Evolutionary conservation across 1,139 yeast genomes (phyloP), one percentile per base, ranked within the genome.

Genomic region (Suhomyces panamericanus): DNA sequence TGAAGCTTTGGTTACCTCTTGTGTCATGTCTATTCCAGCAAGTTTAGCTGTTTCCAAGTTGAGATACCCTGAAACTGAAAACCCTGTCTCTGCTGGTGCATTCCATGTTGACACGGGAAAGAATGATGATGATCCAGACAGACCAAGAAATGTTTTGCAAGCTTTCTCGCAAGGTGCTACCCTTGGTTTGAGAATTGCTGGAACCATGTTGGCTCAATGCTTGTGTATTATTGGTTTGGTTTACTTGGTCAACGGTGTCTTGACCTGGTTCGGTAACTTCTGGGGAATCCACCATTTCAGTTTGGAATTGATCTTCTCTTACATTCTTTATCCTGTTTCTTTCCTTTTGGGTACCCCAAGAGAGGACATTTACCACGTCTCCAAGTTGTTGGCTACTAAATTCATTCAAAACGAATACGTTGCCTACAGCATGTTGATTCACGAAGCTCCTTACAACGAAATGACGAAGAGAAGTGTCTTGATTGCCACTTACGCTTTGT

Each of bases 21-120:
- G 87, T 71, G 84, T 82, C 49, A 82, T 82, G 87, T 81, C 86
- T 2, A 81, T 82, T 58, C 87, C 87, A 6, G 84, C 85, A 27
- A 78, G 85, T 9, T 67, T 82, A 49, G 85, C 86, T 9, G 78
- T 81, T 22, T 80, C 87, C 14, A 81, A 81, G 59, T 69, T 82
- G 53, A 73, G 87, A 61, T 70, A 66, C 53, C 87, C 87, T 13
- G 87, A 82, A 59, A 73, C 79, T 15, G 86, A 82, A 54, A 73
- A 68, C 48, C 74, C 86, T 2, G 55, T 81, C 35, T 75, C 86
- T 20, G 63, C 72, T 45, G 83, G 84, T 39, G 67, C 66, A 44
- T 72, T 77, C 32, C 42, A 42, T 13, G 40, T 52, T 24, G 46
- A 51, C 14, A 49, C 48, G 11, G 36, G 36, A 13, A 46, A 39